These are phyloP conservation scores for Lagenidium giganteum DNA, from an alignment of 352 stramenopile species.

Conservation along the genomic window DNA sequence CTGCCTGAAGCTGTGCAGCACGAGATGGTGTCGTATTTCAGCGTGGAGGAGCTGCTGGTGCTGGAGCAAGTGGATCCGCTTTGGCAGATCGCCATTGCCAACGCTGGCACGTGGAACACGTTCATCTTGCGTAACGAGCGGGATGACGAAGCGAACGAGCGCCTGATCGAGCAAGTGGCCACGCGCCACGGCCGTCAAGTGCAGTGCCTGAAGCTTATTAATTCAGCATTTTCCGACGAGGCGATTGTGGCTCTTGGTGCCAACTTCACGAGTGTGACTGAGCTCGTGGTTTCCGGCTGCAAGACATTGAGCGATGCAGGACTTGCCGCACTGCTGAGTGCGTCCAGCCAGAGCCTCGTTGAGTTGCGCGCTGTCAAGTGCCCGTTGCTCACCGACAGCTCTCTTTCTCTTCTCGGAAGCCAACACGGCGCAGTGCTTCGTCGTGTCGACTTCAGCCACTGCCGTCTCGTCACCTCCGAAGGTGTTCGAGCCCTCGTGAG, in stretches of 20 bases:
- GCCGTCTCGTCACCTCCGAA: constrained; percentile 35
- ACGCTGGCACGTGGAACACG: constrained; percentile 23
- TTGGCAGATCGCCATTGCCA: constrained; percentile 29
- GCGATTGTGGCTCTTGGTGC: constrained; percentile 25
- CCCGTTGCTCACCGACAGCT: constrained; percentile 36
- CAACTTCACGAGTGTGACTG: constrained; percentile 26
- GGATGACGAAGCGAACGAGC: constrained; percentile 18
- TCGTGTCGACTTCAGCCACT: constrained; percentile 56
- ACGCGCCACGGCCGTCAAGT: constrained; percentile 32
- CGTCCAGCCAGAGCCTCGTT: constrained; percentile 25
- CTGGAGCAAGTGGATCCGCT: constrained; percentile 34
- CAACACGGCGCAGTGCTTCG: constrained; percentile 30
- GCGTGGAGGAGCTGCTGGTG: constrained; percentile 39
- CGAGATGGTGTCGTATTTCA: constrained; percentile 45
- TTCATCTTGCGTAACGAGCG: constrained; percentile 30
- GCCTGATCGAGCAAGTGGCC: constrained; percentile 24
- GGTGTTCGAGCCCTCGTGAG: constrained; percentile 27
- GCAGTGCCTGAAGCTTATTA: constrained; percentile 31
- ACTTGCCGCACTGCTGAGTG: constrained; percentile 28
- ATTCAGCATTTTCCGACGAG: constrained; percentile 34
- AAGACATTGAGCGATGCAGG: constrained; percentile 41
- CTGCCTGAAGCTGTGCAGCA: constrained; percentile 24
- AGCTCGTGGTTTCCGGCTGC: constrained; percentile 50
- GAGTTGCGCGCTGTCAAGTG: constrained; percentile 52
- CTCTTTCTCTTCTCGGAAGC: constrained; percentile 19